These are phyloP conservation scores for Dryadomyces sulphureus DNA, from an alignment of 2,329 filamentous ascomycete genomes.

Conservation along the genomic window DNA sequence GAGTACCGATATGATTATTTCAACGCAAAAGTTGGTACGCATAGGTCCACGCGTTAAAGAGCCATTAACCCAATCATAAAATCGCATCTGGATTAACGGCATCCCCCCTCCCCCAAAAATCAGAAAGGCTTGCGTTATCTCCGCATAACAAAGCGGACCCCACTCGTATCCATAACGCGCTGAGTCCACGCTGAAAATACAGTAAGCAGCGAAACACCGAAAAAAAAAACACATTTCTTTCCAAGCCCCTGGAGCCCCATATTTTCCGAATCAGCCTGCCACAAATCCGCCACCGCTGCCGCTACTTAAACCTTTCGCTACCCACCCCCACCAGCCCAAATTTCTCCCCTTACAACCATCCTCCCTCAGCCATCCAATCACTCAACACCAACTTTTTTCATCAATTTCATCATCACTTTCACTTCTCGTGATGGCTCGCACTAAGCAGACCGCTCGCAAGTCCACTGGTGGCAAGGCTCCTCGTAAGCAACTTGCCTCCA, in stretches of 20 bases:
- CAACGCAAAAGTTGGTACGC: no score
- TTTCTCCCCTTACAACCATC: slow-evolving; percentile 23
- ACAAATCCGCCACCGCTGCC: slow-evolving; percentile 12
- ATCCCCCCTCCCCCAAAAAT: neutral
- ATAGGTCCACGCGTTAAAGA: neutral
- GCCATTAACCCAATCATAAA: slow-evolving; percentile 2
- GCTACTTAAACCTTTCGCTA: slow-evolving; percentile 23
- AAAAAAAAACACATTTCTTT: neutral
- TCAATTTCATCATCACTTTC: slow-evolving; percentile 14
- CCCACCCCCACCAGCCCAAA: slow-evolving; percentile 24
- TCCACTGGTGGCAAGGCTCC: slow-evolving; percentile 67
- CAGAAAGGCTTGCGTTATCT: neutral
- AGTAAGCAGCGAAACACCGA: neutral
- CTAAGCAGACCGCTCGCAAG: slow-evolving; percentile 58
- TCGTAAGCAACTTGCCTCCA: slow-evolving; percentile 96
- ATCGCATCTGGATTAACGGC: neutral
- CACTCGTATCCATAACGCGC: neutral
- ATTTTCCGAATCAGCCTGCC: slow-evolving; percentile 20
- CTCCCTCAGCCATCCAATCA: slow-evolving; percentile 16
- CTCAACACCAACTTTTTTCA: slow-evolving; percentile 14
- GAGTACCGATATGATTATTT: no score
- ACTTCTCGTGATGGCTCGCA: slow-evolving; percentile 41
- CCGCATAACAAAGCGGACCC: neutral
- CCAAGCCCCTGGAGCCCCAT: neutral
- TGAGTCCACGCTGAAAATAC: neutral